Evolutionary conservation across 2,329 filamentous ascomycete species (phyloP), one percentile per base, ranked within the genome.

Genomic region (Penicillium crustosum): DNA sequence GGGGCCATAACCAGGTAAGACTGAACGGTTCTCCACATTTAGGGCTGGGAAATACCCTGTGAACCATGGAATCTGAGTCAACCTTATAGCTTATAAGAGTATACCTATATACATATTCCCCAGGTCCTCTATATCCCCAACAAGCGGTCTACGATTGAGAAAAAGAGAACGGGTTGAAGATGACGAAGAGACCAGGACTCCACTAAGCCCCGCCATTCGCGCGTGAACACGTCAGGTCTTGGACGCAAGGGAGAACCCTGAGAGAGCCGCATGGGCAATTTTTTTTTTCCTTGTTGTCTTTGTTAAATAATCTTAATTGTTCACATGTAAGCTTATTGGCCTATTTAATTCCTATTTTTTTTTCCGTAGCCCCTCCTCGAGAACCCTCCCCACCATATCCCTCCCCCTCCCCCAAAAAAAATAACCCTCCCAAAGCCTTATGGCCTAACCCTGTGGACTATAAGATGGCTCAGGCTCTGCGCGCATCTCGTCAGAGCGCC

Each of bases 401-500:
- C 19, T 17, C 19, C 31, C 45, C 41, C 25, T 12, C 10, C 25
- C 19, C 15, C 21, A 44, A 23, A 41, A 27, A 43, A 27, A 41
- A 50, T 12, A 31, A 27, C 33, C 21, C 23, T 17, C n/a, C n/a
- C 9, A 4, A 47, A 52, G 29, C 56, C 51, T 38, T 49, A 68
- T 70, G 68, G 64, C 59, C 59, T 64, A 56, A 66, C 50, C 36
- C 41, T 25, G 52, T 53, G 49, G 10, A 49, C 48, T 51, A 45
- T 60, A 66, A 61, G 57, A 77, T 79, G 75, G 73, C 71, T 61
- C 72, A 80, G 61, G 73, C 71, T 61, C 71, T 81, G 63, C 66
- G 75, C 56, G 68, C 70, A 53, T 69, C 78, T 61, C 79, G 81
- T 66, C 74, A 77, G 65, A 76, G 77, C 55, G 80, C 81, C 60